Evolutionary conservation across 148 eudicot genomes (phyloP).

Genomic region (Persicaria tinctoria): DNA sequence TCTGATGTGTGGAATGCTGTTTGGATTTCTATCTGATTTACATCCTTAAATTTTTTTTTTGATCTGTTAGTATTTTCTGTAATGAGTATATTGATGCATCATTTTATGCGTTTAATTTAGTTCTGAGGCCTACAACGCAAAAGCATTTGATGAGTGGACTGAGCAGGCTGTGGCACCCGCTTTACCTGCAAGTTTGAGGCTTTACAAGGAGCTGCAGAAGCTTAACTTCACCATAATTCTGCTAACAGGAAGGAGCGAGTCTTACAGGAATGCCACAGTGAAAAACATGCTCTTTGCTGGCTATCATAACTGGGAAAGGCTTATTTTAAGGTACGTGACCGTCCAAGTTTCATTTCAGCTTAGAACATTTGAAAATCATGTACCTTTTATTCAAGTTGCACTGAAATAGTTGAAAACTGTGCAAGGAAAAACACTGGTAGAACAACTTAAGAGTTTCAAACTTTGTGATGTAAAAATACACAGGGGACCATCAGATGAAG

Average conservation of each 20-base stretch:
- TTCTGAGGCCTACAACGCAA: conserved; percentile 43
- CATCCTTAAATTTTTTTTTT: neutral
- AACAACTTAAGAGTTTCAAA: neutral
- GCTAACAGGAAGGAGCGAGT: conserved; percentile 70
- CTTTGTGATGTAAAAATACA: neutral
- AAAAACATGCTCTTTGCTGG: conserved; percentile 49
- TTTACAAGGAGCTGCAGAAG: conserved; percentile 60
- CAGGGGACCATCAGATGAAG: conserved; percentile 50
- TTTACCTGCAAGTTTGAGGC: conserved; percentile 56
- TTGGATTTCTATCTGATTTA: neutral
- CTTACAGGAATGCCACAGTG: conserved; percentile 46
- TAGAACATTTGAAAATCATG: neutral
- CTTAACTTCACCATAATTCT: conserved; percentile 65
- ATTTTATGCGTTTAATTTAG: conserved; percentile 18
- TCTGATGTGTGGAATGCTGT: too few species aligned
- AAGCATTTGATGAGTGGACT: conserved; percentile 49
- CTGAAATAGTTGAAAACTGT: too few species aligned
- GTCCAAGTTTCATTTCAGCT: neutral
- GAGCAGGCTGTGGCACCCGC: conserved; percentile 53
- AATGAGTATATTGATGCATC: neutral
- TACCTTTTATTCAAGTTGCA: too few species aligned
- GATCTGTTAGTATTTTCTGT: neutral
- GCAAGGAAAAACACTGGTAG: neutral
- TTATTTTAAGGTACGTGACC: conserved; percentile 52
- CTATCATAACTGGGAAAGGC: conserved; percentile 58